Evolutionary conservation across 139 green algal genomes (phyloP).

Genomic region (Zygnema circumcarinatum): DNA sequence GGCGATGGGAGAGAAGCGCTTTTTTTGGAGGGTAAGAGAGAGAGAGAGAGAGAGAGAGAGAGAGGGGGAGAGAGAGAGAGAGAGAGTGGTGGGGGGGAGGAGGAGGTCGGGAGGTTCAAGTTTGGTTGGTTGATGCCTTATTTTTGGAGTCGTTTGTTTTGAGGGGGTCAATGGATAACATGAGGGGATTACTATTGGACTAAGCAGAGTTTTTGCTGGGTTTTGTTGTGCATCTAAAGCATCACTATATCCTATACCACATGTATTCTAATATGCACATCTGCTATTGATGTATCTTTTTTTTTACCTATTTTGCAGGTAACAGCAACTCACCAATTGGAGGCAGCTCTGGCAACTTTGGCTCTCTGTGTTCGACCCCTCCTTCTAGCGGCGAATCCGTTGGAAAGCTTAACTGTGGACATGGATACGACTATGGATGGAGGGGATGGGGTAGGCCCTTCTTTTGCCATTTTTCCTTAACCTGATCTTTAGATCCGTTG

Average conservation of each 20-base stretch:
- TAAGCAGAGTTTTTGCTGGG: background rate
- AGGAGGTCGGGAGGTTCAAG: too few relatives aligned
- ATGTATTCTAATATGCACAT: background rate
- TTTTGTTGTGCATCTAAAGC: background rate
- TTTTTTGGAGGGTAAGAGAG: too few relatives aligned
- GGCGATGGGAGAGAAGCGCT: too few relatives aligned
- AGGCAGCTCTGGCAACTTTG: conserved; percentile 68
- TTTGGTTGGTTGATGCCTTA: too few relatives aligned
- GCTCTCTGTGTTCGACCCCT: conserved; percentile 78
- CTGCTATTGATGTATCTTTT: background rate
- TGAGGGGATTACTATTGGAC: background rate
- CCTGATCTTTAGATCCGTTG: too few relatives aligned
- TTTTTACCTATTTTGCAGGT: conserved; percentile 53
- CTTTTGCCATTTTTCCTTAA: too few relatives aligned
- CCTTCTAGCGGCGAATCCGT: conserved; percentile 71
- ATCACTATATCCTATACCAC: background rate
- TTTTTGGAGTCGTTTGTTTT: too few relatives aligned
- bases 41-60: too few relatives aligned
- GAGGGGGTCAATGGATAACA: conserved; percentile 38
- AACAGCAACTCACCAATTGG: conserved; percentile 80
- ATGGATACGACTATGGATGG: conserved; percentile 7
- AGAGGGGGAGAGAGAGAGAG: too few relatives aligned
- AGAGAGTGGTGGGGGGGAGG: too few relatives aligned
- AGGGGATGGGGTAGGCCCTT: too few relatives aligned
- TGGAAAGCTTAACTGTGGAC: conserved; percentile 30